Conservation (phyloP, 805 yeast species). For the Yamadazyma takamatsuzukensis region DNA sequence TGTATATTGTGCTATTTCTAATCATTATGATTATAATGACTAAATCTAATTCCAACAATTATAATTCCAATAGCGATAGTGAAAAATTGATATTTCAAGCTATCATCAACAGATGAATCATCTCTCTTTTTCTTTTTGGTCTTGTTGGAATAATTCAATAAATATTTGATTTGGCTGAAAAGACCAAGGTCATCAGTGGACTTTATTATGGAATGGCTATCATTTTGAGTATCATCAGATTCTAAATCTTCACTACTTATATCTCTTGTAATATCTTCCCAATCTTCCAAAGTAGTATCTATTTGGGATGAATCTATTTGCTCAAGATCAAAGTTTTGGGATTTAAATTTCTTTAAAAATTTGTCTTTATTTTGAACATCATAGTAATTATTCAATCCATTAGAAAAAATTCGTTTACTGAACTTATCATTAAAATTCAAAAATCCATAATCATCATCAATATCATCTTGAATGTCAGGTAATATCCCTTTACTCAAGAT, state of each 20-base stretch:
- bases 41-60: constrained; percentile 36
- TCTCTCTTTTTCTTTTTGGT: constrained; percentile 14
- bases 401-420: constrained; percentile 23
- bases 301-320: no score
- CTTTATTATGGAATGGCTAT: constrained; percentile 4
- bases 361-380: constrained; percentile 15
- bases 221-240: constrained; percentile 6
- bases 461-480: constrained; percentile 9
- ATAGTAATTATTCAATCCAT: constrained; percentile 24
- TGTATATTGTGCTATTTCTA: neutral
- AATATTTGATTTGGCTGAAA: constrained; percentile 31
- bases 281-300: no score
- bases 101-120: constrained; percentile 34
- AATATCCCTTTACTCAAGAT: constrained; percentile 15
- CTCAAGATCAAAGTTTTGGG: no score
- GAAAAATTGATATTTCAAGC: constrained; percentile 38
- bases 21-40: constrained; percentile 20
- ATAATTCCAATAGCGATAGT: constrained; percentile 41
- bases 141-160: constrained; percentile 23
- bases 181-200: constrained; percentile 17
- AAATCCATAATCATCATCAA: constrained; percentile 30
- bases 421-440: constrained; percentile 23
- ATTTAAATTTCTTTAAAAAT: constrained; percentile 31
- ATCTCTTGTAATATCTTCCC: no score
- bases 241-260: no score